phyloP scores from a whole-genome alignment of 139 green algal species.

The Chlorella sorokiniana region DNA sequence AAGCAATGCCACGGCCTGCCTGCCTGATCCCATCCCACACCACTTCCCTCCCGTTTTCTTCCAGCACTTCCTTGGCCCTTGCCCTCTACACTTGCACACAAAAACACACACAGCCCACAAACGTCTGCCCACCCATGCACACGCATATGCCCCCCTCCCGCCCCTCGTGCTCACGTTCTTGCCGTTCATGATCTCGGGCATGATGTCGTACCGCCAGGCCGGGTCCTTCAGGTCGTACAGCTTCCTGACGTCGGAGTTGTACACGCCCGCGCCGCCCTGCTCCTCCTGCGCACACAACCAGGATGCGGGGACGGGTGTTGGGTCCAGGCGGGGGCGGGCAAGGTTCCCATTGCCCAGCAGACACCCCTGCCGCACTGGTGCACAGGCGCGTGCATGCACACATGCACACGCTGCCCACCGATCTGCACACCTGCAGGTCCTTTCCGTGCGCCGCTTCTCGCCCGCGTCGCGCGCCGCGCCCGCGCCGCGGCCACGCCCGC shows the following conservation, averaged over 20 bases:
- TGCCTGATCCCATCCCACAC: no score
- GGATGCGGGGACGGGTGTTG: background rate
- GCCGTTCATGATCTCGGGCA: constrained; percentile 96
- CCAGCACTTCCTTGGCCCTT: no score
- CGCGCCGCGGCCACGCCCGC: constrained; percentile 63
- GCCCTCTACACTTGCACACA: background rate
- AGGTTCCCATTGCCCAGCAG: no score
- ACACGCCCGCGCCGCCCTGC: constrained; percentile 93
- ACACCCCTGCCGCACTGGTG: no score
- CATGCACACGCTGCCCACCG: background rate
- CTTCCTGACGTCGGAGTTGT: constrained; percentile 89
- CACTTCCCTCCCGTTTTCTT: no score
- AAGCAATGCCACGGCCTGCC: no score
- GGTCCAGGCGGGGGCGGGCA: background rate
- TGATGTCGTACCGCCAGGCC: constrained; percentile 94
- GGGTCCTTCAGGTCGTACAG: constrained; percentile 84
- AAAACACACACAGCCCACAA: background rate
- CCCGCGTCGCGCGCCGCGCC: constrained; percentile 48
- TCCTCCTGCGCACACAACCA: constrained; percentile 74
- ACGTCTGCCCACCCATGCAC: background rate
- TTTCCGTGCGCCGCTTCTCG: constrained; percentile 63
- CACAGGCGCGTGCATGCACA: background rate
- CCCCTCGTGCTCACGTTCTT: constrained; percentile 96
- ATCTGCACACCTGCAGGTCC: constrained; percentile 55
- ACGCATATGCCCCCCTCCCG: background rate